Evolutionary conservation across 163 green algal genomes (phyloP), one percentile per base, ranked within the genome.

Genomic region (Scenedesmus sp.): DNA sequence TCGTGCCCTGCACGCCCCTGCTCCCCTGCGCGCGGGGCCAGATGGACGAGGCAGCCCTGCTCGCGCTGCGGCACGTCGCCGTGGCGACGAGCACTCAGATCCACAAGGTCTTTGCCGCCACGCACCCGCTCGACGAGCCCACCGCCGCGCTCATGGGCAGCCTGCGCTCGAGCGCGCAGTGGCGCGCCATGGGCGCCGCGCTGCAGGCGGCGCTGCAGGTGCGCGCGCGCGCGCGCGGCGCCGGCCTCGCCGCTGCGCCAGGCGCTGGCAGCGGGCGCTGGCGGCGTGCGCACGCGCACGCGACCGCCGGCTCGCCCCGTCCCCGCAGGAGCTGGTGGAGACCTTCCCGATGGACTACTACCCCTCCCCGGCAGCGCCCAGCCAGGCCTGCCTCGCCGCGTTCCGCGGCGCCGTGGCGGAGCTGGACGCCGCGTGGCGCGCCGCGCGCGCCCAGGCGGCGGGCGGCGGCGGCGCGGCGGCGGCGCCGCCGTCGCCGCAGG

Each of bases 1-100:
- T 76, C 24, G n/a, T 76, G 10, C 67, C 67, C 17, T 76, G 67
- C 51, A 26, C 34, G 26, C 67, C 67, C 18, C n/a, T 76, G 22
- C 33, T 76, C 6, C 50, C 50, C 4, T 63, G 47, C 13, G 33
- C 50, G 17, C 33, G 24, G 10, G 67, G 67, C 51, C 67, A 72
- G 18, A 34, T 76, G 7, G 42, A 76, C 51, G 42, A 54, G 4
- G n/a, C 31, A 2, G 67, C 51, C 2, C 51, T 76, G 15, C 42
- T 29, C n/a, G 67, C 67, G 4, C 33, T 76, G 50, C 51, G 26
- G 18, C 67, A 76, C 51, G 33, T 76, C n/a, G 44, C 48, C 24
- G 22, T 76, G 33, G n/a, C 31, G 3, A 34, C 48, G 45, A 42
- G 15, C 28, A 22, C 64, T 20, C 48, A 76, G 26, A 64, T 65